phyloP scores from a whole-genome alignment of 78 protist species.

The Protostelium mycophagum region DNA sequence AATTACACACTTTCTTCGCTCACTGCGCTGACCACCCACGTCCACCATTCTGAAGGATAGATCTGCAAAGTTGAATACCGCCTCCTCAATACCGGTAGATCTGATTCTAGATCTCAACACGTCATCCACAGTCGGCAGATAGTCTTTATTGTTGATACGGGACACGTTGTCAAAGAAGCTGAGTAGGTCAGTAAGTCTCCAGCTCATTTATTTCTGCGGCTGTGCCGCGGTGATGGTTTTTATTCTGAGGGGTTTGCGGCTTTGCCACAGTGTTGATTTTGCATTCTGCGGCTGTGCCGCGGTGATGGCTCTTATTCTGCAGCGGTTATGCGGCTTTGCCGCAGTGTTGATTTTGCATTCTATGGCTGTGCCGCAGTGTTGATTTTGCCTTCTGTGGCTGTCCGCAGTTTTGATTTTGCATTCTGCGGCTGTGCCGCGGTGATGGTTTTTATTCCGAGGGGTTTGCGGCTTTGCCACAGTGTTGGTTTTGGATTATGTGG shows the following conservation, averaged over 20 bases:
- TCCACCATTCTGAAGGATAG: slow-evolving; percentile 65
- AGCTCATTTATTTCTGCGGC: neutral
- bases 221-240: neutral
- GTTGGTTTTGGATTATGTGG: no score
- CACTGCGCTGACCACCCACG: slow-evolving; percentile 77
- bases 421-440: no score
- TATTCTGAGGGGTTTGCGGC: neutral
- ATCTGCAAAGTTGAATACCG: slow-evolving; percentile 41
- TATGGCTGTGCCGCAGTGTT: neutral
- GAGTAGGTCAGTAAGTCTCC: no score
- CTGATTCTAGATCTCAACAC: slow-evolving; percentile 55
- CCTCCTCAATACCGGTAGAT: slow-evolving; percentile 66
- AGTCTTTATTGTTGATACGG: slow-evolving; percentile 35
- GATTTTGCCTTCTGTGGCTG: neutral
- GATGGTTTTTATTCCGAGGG: no score
- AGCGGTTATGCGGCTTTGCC: no score
- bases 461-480: no score
- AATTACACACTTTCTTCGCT: slow-evolving; percentile 40
- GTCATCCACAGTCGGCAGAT: slow-evolving; percentile 66
- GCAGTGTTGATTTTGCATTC: neutral
- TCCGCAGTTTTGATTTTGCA: no score
- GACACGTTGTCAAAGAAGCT: slow-evolving; percentile 51
- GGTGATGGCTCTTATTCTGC: neutral
- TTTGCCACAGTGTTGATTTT: no score
- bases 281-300: neutral